Percentiles rank a stretch among this genome's conserved stretches.
These are phyloP conservation scores for Beauveria brongniartii DNA, from an alignment of 2,329 filamentous ascomycete genomes.

Conservation along the genomic window DNA sequence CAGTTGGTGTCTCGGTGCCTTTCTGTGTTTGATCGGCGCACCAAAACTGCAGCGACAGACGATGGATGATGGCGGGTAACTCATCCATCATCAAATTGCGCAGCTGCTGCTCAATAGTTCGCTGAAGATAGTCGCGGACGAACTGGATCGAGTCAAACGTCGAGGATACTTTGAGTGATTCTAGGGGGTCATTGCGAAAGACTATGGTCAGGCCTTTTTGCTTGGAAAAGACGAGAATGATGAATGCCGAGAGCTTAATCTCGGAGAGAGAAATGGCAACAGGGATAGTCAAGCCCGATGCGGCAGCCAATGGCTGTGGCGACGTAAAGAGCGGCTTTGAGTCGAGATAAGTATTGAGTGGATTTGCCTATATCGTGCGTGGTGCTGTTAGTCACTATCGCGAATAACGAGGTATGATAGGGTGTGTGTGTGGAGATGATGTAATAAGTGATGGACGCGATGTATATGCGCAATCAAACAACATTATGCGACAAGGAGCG, in stretches of 20 bases:
- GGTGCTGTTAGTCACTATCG: constrained; percentile 4
- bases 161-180: constrained; percentile 95
- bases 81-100: constrained; percentile 97
- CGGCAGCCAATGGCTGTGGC: constrained; percentile 82
- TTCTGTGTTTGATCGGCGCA: constrained; percentile 66
- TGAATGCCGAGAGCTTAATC: constrained; percentile 91
- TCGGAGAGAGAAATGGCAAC: constrained; percentile 93
- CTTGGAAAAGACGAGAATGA: constrained; percentile 94
- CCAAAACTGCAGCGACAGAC: constrained; percentile 80
- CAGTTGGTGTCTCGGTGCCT: constrained; percentile 41
- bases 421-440: neutral
- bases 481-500: neutral
- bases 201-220: constrained; percentile 95
- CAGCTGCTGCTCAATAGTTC: constrained; percentile 89
- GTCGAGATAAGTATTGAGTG: constrained; percentile 87
- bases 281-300: constrained; percentile 91
- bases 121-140: constrained; percentile 91
- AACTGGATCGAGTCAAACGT: constrained; percentile 99
- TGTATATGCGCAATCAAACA: constrained; percentile 6
- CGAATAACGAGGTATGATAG: neutral
- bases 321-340: constrained; percentile 90
- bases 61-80: constrained; percentile 90
- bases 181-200: constrained; percentile 94
- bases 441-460: neutral
- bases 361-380: constrained; percentile 64